These are phyloP conservation scores for Roridomyces roridus DNA, from an alignment of 768 basidiomycete species.

Conservation along the genomic window DNA sequence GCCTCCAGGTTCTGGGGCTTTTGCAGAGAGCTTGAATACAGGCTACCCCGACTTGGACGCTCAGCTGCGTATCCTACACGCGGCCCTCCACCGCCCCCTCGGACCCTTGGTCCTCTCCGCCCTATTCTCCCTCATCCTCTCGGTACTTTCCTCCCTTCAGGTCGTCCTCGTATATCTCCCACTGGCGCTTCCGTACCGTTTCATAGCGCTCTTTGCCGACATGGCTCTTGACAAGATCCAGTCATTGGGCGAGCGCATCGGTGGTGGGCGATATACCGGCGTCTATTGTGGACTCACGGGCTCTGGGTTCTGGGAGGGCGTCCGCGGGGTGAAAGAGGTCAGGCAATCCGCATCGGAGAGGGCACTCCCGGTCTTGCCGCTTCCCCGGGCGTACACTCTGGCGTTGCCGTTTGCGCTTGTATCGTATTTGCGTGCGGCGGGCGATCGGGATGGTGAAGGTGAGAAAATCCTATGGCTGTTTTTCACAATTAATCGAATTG, in stretches of 20 bases:
- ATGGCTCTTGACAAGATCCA: constrained; percentile 12
- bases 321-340: constrained; percentile 41
- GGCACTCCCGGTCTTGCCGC: constrained; percentile 40
- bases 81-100: constrained; percentile 78
- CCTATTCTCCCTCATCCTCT: constrained; percentile 76
- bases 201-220: constrained; percentile 33
- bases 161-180: constrained; percentile 63
- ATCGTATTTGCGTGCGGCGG: constrained; percentile 88
- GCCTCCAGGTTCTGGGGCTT: neutral
- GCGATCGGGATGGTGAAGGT: constrained; percentile 22
- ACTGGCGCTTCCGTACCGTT: constrained; percentile 52
- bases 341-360: constrained; percentile 11
- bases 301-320: constrained; percentile 50
- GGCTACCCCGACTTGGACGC: constrained; percentile 66
- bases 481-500: too few relatives aligned
- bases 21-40: constrained; percentile 25
- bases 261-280: constrained; percentile 38
- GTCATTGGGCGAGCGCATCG: constrained; percentile 21
- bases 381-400: constrained; percentile 69
- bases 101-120: constrained; percentile 82
- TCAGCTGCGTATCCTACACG: constrained; percentile 62
- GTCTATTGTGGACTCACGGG: constrained; percentile 66
- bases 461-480: neutral
- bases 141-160: constrained; percentile 57
- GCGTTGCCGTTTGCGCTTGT: constrained; percentile 82